Conservation (phyloP, 1,139 yeast genomes). For the Candida glucosophila region DNA sequence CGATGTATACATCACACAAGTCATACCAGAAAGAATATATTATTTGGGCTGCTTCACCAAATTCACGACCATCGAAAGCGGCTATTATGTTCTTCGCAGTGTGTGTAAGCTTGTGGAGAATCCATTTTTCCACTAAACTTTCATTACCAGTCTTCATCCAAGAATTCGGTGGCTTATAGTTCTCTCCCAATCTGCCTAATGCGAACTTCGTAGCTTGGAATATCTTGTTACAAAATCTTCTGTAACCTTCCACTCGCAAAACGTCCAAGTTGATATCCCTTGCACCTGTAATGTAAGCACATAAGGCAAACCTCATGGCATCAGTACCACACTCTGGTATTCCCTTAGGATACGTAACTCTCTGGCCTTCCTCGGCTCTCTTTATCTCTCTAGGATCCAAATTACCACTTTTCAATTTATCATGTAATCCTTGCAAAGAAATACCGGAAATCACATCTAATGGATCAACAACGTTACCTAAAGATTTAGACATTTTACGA, state of each 20-base stretch:
- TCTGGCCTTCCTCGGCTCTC: slow-evolving; percentile 85
- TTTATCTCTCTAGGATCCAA: slow-evolving; percentile 83
- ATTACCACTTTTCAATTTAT: slow-evolving; percentile 71
- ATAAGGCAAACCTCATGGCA: slow-evolving; percentile 93
- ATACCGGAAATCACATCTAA: slow-evolving; percentile 89
- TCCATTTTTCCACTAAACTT: slow-evolving; percentile 94
- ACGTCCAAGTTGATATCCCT: slow-evolving; percentile 96
- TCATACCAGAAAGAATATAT: slow-evolving; percentile 95
- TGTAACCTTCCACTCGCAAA: slow-evolving; percentile 95
- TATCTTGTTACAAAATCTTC: slow-evolving; percentile 98
- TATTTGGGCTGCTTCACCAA: slow-evolving; percentile 78
- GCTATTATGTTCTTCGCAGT: slow-evolving; percentile 61
- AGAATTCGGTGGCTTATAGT: slow-evolving; percentile 69
- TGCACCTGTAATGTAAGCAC: slow-evolving; percentile 98
- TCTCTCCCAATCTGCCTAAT: slow-evolving; percentile 84
- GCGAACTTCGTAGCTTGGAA: slow-evolving; percentile 98
- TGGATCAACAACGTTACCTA: slow-evolving; percentile 96
- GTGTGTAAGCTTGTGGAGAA: slow-evolving; percentile 71
- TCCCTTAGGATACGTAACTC: slow-evolving; percentile 87
- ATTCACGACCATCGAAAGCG: slow-evolving; percentile 75
- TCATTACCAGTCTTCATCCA: slow-evolving; percentile 66
- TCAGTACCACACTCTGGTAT: slow-evolving; percentile 99
- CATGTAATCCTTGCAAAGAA: slow-evolving; percentile 69
- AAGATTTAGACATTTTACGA: slow-evolving; percentile 95
- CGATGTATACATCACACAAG: slow-evolving; percentile 95